Conservation (phyloP, 495 filamentous ascomycete species). For the Xylaria scruposa region DNA sequence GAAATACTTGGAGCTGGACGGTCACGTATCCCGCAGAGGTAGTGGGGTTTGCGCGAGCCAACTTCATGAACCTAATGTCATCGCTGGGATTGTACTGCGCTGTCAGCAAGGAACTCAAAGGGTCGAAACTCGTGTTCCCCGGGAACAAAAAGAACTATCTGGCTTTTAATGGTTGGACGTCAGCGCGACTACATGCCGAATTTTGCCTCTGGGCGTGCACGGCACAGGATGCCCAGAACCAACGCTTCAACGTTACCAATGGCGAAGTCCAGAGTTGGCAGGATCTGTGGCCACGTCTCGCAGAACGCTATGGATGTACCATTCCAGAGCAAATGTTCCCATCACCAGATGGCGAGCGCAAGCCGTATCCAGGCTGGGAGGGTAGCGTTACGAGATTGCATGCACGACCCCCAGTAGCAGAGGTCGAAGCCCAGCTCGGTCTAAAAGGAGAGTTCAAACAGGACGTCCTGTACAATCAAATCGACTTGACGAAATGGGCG, state of each 20-base stretch:
- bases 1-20: conserved; percentile 51
- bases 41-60: conserved; percentile 53
- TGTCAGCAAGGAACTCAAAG: conserved; percentile 53
- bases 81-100: conserved; percentile 58
- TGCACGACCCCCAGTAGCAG: conserved; percentile 51
- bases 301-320: conserved; percentile 51
- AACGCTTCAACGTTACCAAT: conserved; percentile 64
- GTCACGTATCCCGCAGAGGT: conserved; percentile 64
- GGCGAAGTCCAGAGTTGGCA: conserved; percentile 62
- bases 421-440: conserved; percentile 48
- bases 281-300: conserved; percentile 62
- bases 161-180: conserved; percentile 59
- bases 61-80: conserved; percentile 65
- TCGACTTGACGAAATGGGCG: conserved; percentile 61
- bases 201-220: conserved; percentile 62
- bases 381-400: conserved; percentile 37
- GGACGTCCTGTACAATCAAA: conserved; percentile 49
- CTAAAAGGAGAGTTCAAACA: conserved; percentile 42
- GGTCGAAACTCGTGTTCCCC: conserved; percentile 54
- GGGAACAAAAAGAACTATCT: conserved; percentile 57
- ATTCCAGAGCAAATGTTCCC: conserved; percentile 57
- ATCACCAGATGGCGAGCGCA: conserved; percentile 27
- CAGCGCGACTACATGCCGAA: conserved; percentile 54
- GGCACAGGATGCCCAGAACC: conserved; percentile 50
- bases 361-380: conserved; percentile 29